Base-by-base conservation (phyloP, 192 early-diverging fungal species). In the Backusella tarrabulga region DNA sequence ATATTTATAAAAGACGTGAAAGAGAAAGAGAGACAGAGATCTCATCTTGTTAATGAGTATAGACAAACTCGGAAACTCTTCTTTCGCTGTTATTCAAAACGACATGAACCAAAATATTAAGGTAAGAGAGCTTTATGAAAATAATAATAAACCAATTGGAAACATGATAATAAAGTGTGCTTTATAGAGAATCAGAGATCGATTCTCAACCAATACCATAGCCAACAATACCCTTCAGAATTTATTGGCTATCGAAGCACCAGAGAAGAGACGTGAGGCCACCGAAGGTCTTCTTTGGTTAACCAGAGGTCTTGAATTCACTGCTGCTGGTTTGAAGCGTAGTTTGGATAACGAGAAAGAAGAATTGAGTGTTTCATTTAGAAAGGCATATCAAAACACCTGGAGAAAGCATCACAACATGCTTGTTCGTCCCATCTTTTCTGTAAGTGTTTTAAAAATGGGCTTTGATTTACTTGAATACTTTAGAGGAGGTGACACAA, bases 271-370 rank as follows among this genome's bases (percentile, higher is more conserved):
- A 83, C 87, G 90, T 76, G 88, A 86, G 1, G 97, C 95, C 41
- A 93, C 95, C 11, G 93, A 95, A 80, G 94, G 93, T 4, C 88
- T 98, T 44, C 86, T 97, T 74, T 97, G 96, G 96, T 88, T 97
- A 41, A 12, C 15, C 74, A 91, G 89, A 42, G 92, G 90, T 21
- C 88, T 93, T 71, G 92, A 93, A 72, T 90, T 93, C 73, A 91
- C 91, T 23, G 87, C 91, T 46, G 78, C 85, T 82, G 91, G 85
- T 12, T 84, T 93, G 67, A 80, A 82, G 68, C 85, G 84, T 68
- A 91, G 86, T 71, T 68, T 90, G 19, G 76, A 79, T 42, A 77
- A 89, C 71, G 56, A 80, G 12, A 3, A 29, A 4, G 91, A 88
- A 77, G 90, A 91, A 80, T 86, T 93, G 14, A 80, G 85, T 12